Percentiles rank a stretch among this genome's conserved stretches.
phyloP scores from a whole-genome alignment of 768 basidiomycete genomes.

The Amanita thiersii region DNA sequence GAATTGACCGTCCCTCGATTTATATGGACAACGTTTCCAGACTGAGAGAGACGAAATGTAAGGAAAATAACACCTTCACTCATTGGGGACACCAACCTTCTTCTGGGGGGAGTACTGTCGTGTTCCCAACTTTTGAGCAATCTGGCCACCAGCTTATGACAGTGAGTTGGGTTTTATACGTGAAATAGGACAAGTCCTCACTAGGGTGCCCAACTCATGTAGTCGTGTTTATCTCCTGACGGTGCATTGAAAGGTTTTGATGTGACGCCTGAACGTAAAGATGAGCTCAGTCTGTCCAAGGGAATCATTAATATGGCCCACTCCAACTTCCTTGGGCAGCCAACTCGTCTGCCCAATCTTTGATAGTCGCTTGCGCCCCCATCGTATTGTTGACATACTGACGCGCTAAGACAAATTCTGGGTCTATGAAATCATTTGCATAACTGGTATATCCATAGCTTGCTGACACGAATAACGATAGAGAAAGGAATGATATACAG shows the following conservation, averaged over 20 bases:
- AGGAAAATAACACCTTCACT: not conserved
- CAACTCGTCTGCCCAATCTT: conserved; percentile 35
- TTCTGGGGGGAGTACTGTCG: conserved; percentile 43
- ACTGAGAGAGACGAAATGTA: conserved; percentile 23
- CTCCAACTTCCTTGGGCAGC: conserved; percentile 47
- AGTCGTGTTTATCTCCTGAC: conserved; percentile 50
- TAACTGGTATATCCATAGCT: conserved; percentile 36
- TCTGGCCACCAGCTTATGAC: conserved; percentile 54
- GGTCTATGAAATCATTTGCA: conserved; percentile 50
- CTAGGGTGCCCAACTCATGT: conserved; percentile 70
- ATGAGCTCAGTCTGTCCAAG: not conserved
- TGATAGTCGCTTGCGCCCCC: conserved; percentile 38
- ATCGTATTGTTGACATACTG: conserved; percentile 32
- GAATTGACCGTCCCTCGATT: conserved; percentile 48
- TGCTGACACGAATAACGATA: too few relatives aligned
- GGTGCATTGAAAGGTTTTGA: conserved; percentile 39
- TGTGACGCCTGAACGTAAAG: conserved; percentile 33
- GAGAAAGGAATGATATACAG: too few relatives aligned
- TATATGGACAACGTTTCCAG: conserved; percentile 53
- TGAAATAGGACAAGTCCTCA: conserved; percentile 20
- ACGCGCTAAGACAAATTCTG: conserved; percentile 34
- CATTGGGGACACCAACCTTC: conserved; percentile 28
- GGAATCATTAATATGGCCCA: conserved; percentile 19
- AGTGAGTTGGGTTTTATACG: not conserved
- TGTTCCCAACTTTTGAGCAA: conserved; percentile 50